Conservation (phyloP, 1,284 basidiomycete genomes). For the Phenoliferia sp. region DNA sequence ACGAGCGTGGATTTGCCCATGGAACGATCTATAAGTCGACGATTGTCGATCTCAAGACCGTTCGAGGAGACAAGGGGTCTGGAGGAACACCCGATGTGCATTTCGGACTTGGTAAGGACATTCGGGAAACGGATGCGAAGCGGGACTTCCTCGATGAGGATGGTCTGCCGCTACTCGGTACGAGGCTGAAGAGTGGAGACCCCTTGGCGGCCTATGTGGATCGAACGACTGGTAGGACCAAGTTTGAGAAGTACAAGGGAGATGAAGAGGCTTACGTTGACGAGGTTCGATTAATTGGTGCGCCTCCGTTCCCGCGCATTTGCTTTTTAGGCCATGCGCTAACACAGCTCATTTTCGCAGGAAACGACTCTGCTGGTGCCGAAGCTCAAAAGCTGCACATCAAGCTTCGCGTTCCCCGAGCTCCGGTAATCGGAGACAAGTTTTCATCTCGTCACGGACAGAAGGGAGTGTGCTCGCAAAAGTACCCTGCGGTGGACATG, state of each 20-base stretch:
- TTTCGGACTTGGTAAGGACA: slow-evolving; percentile 80
- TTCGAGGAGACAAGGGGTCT: slow-evolving; percentile 51
- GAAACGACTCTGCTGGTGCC: slow-evolving; percentile 76
- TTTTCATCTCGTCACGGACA: slow-evolving; percentile 98
- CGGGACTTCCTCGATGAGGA: slow-evolving; percentile 71
- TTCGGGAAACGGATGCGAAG: slow-evolving; percentile 56
- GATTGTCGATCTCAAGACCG: slow-evolving; percentile 82
- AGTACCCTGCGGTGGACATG: slow-evolving; percentile 98
- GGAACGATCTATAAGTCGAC: slow-evolving; percentile 96
- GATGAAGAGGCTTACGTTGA: slow-evolving; percentile 90
- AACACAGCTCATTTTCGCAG: slow-evolving; percentile 44
- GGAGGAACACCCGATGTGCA: slow-evolving; percentile 46
- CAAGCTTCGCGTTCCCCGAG: slow-evolving; percentile 86
- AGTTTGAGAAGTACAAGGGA: slow-evolving; percentile 92
- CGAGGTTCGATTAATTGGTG: slow-evolving; percentile 84
- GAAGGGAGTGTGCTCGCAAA: slow-evolving; percentile 99
- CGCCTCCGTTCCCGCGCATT: slow-evolving; percentile 31
- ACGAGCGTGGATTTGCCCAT: slow-evolving; percentile 96
- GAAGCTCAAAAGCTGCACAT: slow-evolving; percentile 91
- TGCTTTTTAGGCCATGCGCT: background rate
- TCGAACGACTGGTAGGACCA: slow-evolving; percentile 76
- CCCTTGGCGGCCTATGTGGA: slow-evolving; percentile 81
- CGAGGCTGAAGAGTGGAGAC: slow-evolving; percentile 66
- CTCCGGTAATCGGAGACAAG: slow-evolving; percentile 98
- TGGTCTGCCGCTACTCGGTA: slow-evolving; percentile 77